A percentile compares a stretch with the other conserved stretches of the same genome.
phyloP scores from a whole-genome alignment of 805 yeast genomes.

The Aciculoconidium aculeatum region DNA sequence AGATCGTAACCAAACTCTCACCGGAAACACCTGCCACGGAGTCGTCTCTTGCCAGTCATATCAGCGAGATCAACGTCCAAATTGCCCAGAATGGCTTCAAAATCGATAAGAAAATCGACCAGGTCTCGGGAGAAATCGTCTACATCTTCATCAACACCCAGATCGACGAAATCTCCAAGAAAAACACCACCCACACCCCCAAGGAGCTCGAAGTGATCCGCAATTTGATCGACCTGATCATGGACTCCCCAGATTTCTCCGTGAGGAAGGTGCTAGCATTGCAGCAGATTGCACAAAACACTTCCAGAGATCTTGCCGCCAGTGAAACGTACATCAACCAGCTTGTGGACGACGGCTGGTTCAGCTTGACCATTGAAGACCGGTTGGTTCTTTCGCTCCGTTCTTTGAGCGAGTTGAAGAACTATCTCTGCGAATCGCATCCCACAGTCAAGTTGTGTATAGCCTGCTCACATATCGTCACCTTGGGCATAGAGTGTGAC shows the following conservation, averaged over 20 bases:
- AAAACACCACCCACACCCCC: constrained; percentile 27
- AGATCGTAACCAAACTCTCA: constrained; percentile 10
- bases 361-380: constrained; percentile 27
- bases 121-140: constrained; percentile 22
- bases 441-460: too few species aligned
- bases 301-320: constrained; percentile 28
- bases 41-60: constrained; percentile 11
- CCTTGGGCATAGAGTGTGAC: constrained; percentile 42
- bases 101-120: constrained; percentile 35
- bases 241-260: constrained; percentile 36
- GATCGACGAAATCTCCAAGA: constrained; percentile 36
- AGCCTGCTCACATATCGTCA: too few species aligned
- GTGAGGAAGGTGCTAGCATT: constrained; percentile 31
- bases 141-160: constrained; percentile 39
- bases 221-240: constrained; percentile 39
- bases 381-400: constrained; percentile 35
- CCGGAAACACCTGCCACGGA: constrained; percentile 4
- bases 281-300: constrained; percentile 19
- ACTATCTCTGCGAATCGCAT: too few species aligned
- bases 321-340: constrained; percentile 32
- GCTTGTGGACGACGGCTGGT: constrained; percentile 51
- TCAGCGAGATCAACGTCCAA: constrained; percentile 24
- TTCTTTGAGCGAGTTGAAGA: constrained; percentile 43
- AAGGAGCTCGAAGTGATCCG: constrained; percentile 40
- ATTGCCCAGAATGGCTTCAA: constrained; percentile 37